phyloP scores from a whole-genome alignment of 768 basidiomycete genomes.

The Mycena sanguinolenta region DNA sequence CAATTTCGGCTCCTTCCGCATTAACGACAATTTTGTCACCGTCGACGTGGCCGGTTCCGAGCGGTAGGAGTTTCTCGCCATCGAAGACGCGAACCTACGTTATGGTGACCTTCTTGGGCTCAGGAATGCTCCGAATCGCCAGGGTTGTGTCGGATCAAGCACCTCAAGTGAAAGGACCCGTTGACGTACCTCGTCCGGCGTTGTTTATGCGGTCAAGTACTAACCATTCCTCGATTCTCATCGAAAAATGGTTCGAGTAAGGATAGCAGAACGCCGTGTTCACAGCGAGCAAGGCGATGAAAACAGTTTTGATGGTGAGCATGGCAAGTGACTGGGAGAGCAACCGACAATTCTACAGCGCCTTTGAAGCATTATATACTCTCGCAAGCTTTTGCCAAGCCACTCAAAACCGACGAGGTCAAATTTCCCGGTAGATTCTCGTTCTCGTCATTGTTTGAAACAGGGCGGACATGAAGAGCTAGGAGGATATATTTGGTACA shows the following conservation, averaged over 20 bases:
- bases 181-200: too few species aligned
- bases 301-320: neutral
- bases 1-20: neutral
- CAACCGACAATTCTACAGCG: too few species aligned
- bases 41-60: slow-evolving; percentile 4
- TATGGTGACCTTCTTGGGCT: slow-evolving; percentile 11
- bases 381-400: too few species aligned
- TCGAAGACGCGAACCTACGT: slow-evolving; percentile 30
- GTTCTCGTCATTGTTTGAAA: too few species aligned
- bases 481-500: too few species aligned
- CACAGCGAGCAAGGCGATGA: neutral
- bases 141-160: neutral
- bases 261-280: neutral
- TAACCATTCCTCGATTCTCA: neutral
- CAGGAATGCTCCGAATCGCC: neutral
- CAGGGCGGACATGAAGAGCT: too few species aligned
- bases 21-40: slow-evolving; percentile 6
- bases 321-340: neutral
- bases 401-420: too few species aligned
- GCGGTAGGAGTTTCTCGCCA: slow-evolving; percentile 17
- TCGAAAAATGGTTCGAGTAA: neutral
- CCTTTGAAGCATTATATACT: too few species aligned
- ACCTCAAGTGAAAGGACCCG: too few species aligned
- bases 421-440: too few species aligned
- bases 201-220: neutral